phyloP scores from a whole-genome alignment of 1,284 basidiomycete genomes.

The Austropuccinia psidii region DNA sequence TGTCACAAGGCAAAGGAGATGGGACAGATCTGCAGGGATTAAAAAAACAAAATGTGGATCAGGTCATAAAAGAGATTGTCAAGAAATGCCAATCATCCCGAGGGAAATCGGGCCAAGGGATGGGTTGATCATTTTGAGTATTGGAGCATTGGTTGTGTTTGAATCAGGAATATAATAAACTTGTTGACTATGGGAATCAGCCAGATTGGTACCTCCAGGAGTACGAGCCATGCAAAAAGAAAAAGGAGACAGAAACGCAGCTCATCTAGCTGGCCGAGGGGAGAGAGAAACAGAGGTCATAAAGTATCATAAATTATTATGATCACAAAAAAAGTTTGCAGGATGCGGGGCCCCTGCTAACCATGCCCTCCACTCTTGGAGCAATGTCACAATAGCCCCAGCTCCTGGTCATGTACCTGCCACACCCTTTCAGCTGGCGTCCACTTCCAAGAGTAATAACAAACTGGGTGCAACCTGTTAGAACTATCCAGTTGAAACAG shows the following conservation, averaged over 20 bases:
- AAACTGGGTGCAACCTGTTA: neutral
- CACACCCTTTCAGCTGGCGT: neutral
- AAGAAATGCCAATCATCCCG: no score
- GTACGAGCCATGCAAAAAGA: neutral
- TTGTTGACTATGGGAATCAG: neutral
- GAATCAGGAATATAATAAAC: neutral
- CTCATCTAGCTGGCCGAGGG: neutral
- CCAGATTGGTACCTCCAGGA: neutral
- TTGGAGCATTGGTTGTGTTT: no score
- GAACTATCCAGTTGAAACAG: neutral
- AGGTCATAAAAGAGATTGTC: no score
- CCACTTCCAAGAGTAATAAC: neutral
- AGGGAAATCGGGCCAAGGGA: no score
- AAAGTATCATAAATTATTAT: neutral
- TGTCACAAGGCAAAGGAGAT: no score
- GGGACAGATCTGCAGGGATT: no score
- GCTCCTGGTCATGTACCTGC: neutral
- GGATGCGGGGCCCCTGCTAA: neutral
- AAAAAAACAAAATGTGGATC: no score
- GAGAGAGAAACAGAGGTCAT: neutral
- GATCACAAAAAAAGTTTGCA: neutral
- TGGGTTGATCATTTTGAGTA: no score
- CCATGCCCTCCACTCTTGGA: constrained; percentile 5
- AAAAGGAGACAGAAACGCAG: neutral
- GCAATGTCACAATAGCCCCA: neutral